These are phyloP conservation scores for Phytophthora pinifolia DNA, from an alignment of 352 stramenopile species.

Conservation along the genomic window DNA sequence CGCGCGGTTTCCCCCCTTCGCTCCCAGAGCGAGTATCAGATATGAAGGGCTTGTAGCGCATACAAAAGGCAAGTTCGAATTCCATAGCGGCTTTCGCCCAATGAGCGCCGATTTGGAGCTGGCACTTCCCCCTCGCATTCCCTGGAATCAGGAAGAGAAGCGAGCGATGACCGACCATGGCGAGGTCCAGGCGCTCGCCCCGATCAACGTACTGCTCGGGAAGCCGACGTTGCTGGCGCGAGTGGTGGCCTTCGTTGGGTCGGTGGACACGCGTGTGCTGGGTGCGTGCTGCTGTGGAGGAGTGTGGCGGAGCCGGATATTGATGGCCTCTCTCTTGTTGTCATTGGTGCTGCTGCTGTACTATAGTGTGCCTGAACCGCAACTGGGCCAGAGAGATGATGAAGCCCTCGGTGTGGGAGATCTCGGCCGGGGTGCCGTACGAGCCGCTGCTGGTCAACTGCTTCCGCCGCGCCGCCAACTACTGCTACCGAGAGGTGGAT, in stretches of 20 bases:
- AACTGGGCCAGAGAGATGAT: constrained; percentile 82
- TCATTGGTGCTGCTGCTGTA: constrained; percentile 11
- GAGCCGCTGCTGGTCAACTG: constrained; percentile 78
- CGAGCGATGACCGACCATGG: constrained; percentile 32
- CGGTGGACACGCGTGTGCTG: constrained; percentile 50
- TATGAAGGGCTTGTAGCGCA: not conserved
- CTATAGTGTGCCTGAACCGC: constrained; percentile 64
- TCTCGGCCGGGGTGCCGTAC: constrained; percentile 73
- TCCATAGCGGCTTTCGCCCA: too few relatives aligned
- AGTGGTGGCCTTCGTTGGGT: constrained; percentile 65
- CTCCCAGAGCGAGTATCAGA: constrained; percentile 5
- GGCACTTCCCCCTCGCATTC: constrained; percentile 26
- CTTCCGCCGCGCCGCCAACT: constrained; percentile 82
- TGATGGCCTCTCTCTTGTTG: constrained; percentile 14
- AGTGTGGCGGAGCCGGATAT: constrained; percentile 1
- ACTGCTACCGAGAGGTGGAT: constrained; percentile 88
- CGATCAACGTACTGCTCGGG: constrained; percentile 48
- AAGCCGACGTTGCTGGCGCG: constrained; percentile 60
- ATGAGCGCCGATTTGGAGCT: not conserved
- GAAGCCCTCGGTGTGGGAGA: constrained; percentile 82
- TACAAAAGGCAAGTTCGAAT: constrained; percentile 2
- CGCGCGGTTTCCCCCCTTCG: constrained; percentile 20
- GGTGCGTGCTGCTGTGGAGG: constrained; percentile 35
- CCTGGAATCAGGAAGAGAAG: constrained; percentile 26
- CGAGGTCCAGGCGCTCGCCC: constrained; percentile 16